phyloP scores from a whole-genome alignment of 176 grass and related monocot genomes.

The Hordeum vulgare region MorexV3_pseudomolecules_assembly NC_058524.1:389101972-389102471 shows the following conservation, averaged over 20 bases:
- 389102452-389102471: neutral
- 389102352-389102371: neutral
- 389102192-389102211: neutral
- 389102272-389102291: neutral
- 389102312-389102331: neutral
- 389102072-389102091: neutral
- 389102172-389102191: neutral
- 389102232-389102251: neutral
- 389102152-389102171: neutral
- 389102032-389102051: neutral
- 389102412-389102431: neutral
- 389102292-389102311: neutral
- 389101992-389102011: neutral
- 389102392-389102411: neutral
- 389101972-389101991: neutral
- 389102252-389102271: neutral
- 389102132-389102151: neutral
- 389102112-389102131: neutral
- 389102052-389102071: neutral
- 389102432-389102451: neutral
- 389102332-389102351: neutral
- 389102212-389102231: neutral
- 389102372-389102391: neutral
- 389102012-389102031: neutral
- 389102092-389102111: neutral